A percentile compares a stretch with the other conserved stretches of the same genome.
phyloP scores from a whole-genome alignment of 2,329 filamentous ascomycete species.

The Didymella arachidicola region DNA sequence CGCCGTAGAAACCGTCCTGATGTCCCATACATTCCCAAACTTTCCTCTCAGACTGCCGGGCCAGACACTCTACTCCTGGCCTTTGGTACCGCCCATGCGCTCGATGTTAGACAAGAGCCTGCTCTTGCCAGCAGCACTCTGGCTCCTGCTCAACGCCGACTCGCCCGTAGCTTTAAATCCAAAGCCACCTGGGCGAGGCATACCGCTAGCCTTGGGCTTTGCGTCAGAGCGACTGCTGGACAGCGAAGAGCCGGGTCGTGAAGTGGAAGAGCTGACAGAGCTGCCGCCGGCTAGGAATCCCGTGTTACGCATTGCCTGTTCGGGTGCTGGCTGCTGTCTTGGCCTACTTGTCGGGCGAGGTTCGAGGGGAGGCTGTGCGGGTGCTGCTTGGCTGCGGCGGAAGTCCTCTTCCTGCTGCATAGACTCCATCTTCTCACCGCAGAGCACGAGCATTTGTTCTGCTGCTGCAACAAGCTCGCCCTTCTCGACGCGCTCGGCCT shows the following conservation, averaged over 20 bases:
- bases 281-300: conserved; percentile 42
- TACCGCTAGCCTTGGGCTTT: conserved; percentile 60
- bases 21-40: conserved; percentile 9
- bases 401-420: conserved; percentile 54
- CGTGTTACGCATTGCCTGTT: conserved; percentile 41
- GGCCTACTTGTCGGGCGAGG: conserved; percentile 24
- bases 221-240: conserved; percentile 36
- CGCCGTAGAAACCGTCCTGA: conserved; percentile 13
- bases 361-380: conserved; percentile 17
- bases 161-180: conserved; percentile 39
- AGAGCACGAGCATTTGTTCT: conserved; percentile 82
- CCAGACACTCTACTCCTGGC: conserved; percentile 32
- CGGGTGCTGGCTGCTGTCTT: conserved; percentile 25
- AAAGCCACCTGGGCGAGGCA: conserved; percentile 65
- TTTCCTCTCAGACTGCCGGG: conserved; percentile 12
- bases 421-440: conserved; percentile 54
- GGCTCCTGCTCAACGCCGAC: conserved; percentile 42
- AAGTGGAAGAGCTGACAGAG: conserved; percentile 17
- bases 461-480: conserved; percentile 81
- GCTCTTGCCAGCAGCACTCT: conserved; percentile 60
- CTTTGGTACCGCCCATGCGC: conserved; percentile 72
- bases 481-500: conserved; percentile 81
- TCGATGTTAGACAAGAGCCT: conserved; percentile 87
- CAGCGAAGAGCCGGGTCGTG: conserved; percentile 41
- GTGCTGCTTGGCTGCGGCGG: conserved; percentile 59